phyloP scores from a whole-genome alignment of 2,329 filamentous ascomycete genomes.

The Periconia sp. region DNA sequence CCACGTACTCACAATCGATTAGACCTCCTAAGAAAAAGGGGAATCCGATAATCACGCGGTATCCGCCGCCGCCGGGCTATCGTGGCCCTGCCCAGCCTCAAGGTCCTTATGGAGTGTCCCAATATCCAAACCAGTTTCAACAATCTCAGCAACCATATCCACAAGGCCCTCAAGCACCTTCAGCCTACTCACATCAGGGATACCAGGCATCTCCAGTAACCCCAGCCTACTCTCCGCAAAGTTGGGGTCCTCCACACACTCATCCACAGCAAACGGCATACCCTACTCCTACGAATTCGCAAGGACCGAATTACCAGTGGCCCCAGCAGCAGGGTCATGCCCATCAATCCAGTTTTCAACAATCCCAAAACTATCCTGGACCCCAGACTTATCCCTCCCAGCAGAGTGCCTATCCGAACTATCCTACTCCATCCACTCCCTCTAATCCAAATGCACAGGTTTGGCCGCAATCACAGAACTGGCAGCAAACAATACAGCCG shows the following conservation, averaged over 20 bases:
- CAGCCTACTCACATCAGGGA: conserved; percentile 27
- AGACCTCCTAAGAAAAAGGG: conserved; percentile 53
- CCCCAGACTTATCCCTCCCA: conserved; percentile 28
- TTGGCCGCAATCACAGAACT: conserved; percentile 29
- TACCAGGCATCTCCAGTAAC: conserved; percentile 26
- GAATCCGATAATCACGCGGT: conserved; percentile 57
- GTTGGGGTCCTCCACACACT: conserved; percentile 29
- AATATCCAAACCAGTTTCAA: conserved; percentile 35
- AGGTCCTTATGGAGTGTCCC: conserved; percentile 31
- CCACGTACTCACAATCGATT: conserved; percentile 20
- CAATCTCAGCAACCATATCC: conserved; percentile 33
- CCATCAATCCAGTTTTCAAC: conserved; percentile 27
- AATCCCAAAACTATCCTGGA: conserved; percentile 25
- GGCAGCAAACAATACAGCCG: conserved; percentile 26
- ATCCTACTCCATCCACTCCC: conserved; percentile 23
- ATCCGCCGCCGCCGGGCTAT: conserved; percentile 58
- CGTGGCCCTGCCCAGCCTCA: conserved; percentile 42
- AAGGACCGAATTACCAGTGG: conserved; percentile 33
- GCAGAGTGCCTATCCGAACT: conserved; percentile 24
- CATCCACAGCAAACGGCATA: conserved; percentile 26
- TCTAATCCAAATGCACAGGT: conserved; percentile 28
- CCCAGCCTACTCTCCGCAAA: conserved; percentile 29
- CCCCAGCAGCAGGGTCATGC: conserved; percentile 27
- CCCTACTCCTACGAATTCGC: conserved; percentile 19
- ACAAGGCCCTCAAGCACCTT: conserved; percentile 26